Evolutionary conservation across 306 rosid genomes (phyloP).

Genomic region (Glycyrrhiza uralensis): DNA sequence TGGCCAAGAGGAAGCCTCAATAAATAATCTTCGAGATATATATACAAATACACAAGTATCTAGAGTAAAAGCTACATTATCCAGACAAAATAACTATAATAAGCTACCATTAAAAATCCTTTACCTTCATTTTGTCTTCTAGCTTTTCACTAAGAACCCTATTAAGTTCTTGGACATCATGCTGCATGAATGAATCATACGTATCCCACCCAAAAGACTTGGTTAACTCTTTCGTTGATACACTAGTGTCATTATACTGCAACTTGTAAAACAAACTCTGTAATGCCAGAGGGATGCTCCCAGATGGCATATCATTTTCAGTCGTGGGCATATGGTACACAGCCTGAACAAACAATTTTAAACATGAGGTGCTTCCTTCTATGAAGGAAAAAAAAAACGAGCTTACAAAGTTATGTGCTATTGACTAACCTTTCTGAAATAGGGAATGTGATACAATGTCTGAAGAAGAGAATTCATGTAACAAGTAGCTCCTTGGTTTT

Average conservation of each 20-base stretch:
- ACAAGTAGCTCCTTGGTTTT: slow-evolving; percentile 98
- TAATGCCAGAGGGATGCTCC: slow-evolving; percentile 90
- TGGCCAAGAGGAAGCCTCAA: slow-evolving; percentile 30
- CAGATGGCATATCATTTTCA: slow-evolving; percentile 93
- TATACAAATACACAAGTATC: slow-evolving; percentile 18
- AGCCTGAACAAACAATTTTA: slow-evolving; percentile 51
- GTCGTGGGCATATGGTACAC: slow-evolving; percentile 98
- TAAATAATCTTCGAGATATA: slow-evolving; percentile 25
- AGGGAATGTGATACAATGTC: slow-evolving; percentile 87
- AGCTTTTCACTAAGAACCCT: slow-evolving; percentile 95
- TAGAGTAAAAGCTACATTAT: slow-evolving; percentile 16
- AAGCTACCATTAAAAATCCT: slow-evolving; percentile 5
- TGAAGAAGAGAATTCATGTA: slow-evolving; percentile 97
- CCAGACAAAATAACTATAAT: background rate
- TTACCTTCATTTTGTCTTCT: slow-evolving; percentile 97
- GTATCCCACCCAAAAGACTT: slow-evolving; percentile 98
- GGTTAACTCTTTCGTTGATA: slow-evolving; percentile 89
- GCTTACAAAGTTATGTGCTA: background rate
- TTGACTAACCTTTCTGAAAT: slow-evolving; percentile 76
- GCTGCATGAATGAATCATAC: slow-evolving; percentile 93
- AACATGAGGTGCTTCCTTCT: slow-evolving; percentile 23
- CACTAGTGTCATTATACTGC: slow-evolving; percentile 83
- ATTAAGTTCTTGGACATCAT: slow-evolving; percentile 96
- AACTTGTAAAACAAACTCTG: slow-evolving; percentile 94
- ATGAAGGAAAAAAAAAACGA: background rate